Conservation (phyloP, 2,329 filamentous ascomycete species). For the Penicillium sp. region DNA sequence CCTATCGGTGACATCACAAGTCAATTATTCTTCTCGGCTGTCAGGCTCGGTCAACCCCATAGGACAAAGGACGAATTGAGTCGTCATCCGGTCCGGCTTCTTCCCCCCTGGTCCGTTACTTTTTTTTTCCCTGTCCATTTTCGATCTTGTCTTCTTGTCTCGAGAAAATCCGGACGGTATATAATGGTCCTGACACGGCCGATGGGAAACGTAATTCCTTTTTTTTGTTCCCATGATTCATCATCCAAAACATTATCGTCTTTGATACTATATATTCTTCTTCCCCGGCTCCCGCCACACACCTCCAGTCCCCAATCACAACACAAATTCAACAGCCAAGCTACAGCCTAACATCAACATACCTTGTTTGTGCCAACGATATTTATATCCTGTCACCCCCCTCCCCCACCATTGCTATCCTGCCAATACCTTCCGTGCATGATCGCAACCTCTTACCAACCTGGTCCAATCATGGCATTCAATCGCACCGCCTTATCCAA, state of each 20-base stretch:
- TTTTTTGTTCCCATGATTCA: conserved; percentile 2
- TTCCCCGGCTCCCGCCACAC: conserved; percentile 1
- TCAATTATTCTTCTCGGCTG: conserved; percentile 24
- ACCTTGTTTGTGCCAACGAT: conserved; percentile 9
- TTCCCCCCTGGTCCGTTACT: conserved; percentile 13
- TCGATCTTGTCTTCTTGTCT: neutral
- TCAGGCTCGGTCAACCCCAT: conserved; percentile 16
- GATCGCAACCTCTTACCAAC: neutral
- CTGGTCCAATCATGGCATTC: conserved; percentile 26
- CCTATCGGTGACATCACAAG: conserved; percentile 28
- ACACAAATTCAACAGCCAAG: neutral
- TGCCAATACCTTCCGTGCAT: conserved; percentile 2
- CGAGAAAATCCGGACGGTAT: neutral
- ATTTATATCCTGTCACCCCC: conserved; percentile 7
- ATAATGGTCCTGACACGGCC: neutral
- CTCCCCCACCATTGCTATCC: conserved; percentile 3
- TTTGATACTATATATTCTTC: neutral
- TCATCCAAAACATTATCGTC: neutral
- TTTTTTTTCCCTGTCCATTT: conserved; percentile 11
- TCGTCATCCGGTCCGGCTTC: conserved; percentile 22
- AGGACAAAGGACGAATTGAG: neutral
- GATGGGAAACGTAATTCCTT: neutral
- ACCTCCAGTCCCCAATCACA: neutral
- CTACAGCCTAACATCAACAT: conserved; percentile 7
- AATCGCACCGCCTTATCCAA: conserved; percentile 27